Evolutionary conservation across 2,329 filamentous ascomycete genomes (phyloP), one percentile per base, ranked within the genome.

Genomic region (Diaporthe vaccinii): DNA sequence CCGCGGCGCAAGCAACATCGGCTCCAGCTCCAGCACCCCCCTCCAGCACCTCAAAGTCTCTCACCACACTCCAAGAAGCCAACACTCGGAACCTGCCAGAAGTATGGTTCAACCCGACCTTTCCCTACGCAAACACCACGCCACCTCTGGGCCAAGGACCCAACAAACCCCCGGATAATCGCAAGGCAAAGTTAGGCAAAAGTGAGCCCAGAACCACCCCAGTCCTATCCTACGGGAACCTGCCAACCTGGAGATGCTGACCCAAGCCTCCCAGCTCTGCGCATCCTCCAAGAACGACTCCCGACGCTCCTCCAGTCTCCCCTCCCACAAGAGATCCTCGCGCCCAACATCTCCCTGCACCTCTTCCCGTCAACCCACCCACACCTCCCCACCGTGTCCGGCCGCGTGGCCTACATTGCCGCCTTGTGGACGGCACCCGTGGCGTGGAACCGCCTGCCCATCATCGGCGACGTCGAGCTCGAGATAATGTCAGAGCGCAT

Each of bases 391-490:
- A 94, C 92, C n/a, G 97, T 98, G 55, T 95, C 94, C 39, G 97
- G 97, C 71, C 92, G 94, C 62, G 93, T 98, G 49, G 93, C 95
- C 65, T 99, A 99, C 83, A 94, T 94, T 49, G 96, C 97, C 25
- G 97, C 97, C 3, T 88, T 99, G 51, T 98, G 96, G 96, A 98
- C 97, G 0, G 95, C 96, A 0, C 97, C 97, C 0, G 93, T 99
- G 70, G 96, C 96, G 41, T 99, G 97, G 97, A 97, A 97, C 80
- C 92, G 94, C 39, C 90, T 99, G 1, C 97, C 97, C 3, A 91
- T 98, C 28, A 90, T 98, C 44, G 96, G 96, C 78, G 98, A 98
- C 80, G 95, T 98, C 59, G 93, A 92, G 79, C 90, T 99, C 15
- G 92, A 95, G 79, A 97, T 99, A 71, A 84, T 98, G 25, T 96